A percentile compares a stretch with the other conserved stretches of the same genome.
Conservation (phyloP, 164 flowering plant genomes). For the Hamamelis virginiana region DNA sequence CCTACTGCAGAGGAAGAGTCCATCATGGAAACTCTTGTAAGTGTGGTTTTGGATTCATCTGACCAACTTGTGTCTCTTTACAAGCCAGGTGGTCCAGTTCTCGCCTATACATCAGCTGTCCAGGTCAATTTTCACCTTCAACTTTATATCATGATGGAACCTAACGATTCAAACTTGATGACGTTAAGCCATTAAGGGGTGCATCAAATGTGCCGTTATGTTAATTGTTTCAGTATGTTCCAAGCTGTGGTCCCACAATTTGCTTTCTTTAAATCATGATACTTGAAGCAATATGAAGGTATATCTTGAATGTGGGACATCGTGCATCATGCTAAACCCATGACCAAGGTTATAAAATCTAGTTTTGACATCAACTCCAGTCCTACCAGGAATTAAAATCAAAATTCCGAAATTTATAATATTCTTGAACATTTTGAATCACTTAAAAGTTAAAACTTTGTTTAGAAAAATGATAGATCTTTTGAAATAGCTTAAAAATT, state of each 20-base stretch:
- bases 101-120: conserved; percentile 60
- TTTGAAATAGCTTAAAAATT: too few relatives aligned
- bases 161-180: neutral
- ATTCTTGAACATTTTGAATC: too few relatives aligned
- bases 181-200: neutral
- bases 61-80: conserved; percentile 76
- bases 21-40: conserved; percentile 61
- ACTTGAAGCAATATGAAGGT: neutral
- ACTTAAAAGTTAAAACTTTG: too few relatives aligned
- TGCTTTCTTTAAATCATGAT: neutral
- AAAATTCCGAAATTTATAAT: too few relatives aligned
- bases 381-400: too few relatives aligned
- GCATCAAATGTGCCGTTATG: neutral
- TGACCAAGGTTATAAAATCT: neutral
- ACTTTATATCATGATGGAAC: neutral
- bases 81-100: conserved; percentile 89
- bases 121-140: conserved; percentile 50
- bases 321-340: neutral
- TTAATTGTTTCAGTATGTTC: neutral
- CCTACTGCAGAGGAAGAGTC: conserved; percentile 90
- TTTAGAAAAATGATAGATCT: too few relatives aligned
- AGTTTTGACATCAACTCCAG: too few relatives aligned
- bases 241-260: neutral
- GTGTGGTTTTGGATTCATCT: conserved; percentile 64
- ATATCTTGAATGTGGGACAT: neutral